phyloP scores from a whole-genome alignment of 1,139 yeast species.

The Pichia sorboxylosa region DNA sequence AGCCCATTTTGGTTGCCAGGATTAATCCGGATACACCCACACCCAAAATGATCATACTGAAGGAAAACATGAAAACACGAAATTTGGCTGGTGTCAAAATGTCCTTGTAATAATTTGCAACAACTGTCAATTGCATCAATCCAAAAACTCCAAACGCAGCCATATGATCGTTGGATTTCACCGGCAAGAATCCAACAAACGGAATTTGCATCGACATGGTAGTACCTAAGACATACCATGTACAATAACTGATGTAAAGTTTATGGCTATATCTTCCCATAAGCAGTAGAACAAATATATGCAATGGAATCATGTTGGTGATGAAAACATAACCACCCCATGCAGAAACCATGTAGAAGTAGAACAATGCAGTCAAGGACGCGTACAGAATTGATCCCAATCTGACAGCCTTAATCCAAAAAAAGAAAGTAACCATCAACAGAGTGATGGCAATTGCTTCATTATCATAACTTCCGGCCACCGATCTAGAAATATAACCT shows the following conservation, averaged over 20 bases:
- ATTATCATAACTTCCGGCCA: conserved; percentile 97
- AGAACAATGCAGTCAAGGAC: conserved; percentile 72
- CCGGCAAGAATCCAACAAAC: conserved; percentile 93
- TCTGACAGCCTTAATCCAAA: conserved; percentile 92
- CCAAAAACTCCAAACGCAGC: conserved; percentile 97
- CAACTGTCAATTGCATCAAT: conserved; percentile 76
- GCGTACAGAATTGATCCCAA: conserved; percentile 83
- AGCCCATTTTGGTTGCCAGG: conserved; percentile 76
- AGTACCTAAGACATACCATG: conserved; percentile 96
- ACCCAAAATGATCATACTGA: conserved; percentile 38
- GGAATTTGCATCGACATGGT: conserved; percentile 98
- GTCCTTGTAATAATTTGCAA: conserved; percentile 71
- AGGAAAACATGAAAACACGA: conserved; percentile 52
- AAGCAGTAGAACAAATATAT: conserved; percentile 74
- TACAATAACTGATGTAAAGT: conserved; percentile 81
- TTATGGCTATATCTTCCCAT: conserved; percentile 91
- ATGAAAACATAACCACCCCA: conserved; percentile 99
- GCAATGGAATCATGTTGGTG: conserved; percentile 93
- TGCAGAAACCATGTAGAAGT: conserved; percentile 99
- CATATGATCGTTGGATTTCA: conserved; percentile 97
- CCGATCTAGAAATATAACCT: conserved; percentile 95
- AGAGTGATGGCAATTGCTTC: conserved; percentile 97
- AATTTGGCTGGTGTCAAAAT: conserved; percentile 68
- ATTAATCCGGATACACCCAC: conserved; percentile 65
- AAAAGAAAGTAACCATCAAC: conserved; percentile 87